Evolutionary conservation across 129 eudicot genomes (phyloP), one percentile per base, ranked within the genome.

Genomic region (Silybum marianum): DNA sequence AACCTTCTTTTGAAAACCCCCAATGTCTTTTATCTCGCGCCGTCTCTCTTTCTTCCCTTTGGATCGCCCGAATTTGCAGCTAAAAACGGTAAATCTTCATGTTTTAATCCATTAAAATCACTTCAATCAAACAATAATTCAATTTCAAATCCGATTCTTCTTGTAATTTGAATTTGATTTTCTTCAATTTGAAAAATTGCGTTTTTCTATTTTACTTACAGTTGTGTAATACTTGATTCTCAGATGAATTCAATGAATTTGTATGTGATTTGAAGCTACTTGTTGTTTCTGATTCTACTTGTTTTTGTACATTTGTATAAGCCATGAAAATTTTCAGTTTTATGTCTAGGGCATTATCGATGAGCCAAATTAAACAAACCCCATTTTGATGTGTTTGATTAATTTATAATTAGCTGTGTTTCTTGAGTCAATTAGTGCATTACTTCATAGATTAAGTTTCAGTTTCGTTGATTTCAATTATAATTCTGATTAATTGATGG

Each of bases 11-110:
- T 78, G 51, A 83, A 83, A 71, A 83, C 78, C 81, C 80, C 81
- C 81, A 82, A 75, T 67, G 25, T 23, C 6, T 71, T n/a, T 70
- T 25, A 26, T 77, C 86, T 83, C 78, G 86, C 86, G 86, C 86
- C 86, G 86, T 83, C 86, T 81, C 75, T 75, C 80, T 77, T 78
- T 19, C 12, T 13, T 71, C 34, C 62, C 24, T 75, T 69, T 54
- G 25, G 81, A 76, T 76, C 78, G 36, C 24, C 60, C 69, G 34
- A 81, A 40, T 65, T 73, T 30, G 66, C 81, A 48, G 65, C 77
- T 76, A 22, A 23, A 65, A 0, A n/a, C 74, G 76, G 80, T 82
- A 82, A 75, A 21, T 69, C 38, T 82, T 66, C 80, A 21, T 75
- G 28, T 30, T 62, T 16, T 6, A 8, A 36, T 60, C 25, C 77